Evolutionary conservation across 2,329 filamentous ascomycete genomes (phyloP).

Genomic region (Xylaria polymorpha): DNA sequence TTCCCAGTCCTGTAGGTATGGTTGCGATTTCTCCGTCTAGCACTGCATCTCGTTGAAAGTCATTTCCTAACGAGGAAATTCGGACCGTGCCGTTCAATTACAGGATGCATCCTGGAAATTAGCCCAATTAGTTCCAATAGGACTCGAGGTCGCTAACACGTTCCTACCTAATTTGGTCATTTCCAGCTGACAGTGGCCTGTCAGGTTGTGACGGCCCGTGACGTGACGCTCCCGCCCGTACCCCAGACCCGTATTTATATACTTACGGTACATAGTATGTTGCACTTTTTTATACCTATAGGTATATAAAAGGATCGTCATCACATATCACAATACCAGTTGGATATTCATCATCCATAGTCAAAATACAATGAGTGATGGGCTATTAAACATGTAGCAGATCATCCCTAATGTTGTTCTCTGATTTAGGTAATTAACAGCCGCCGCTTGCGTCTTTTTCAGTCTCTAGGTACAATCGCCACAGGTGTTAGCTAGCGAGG

Average conservation of each 20-base stretch:
- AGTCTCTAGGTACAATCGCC: background rate
- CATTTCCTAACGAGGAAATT: slow-evolving; percentile 1
- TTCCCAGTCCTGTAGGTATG: background rate
- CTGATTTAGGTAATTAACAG: background rate
- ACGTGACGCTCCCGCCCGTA: background rate
- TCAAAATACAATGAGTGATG: background rate
- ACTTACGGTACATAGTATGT: too few relatives aligned
- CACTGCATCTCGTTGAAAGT: background rate
- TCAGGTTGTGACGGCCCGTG: background rate
- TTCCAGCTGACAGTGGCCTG: background rate
- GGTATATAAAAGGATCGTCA: background rate
- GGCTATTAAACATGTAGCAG: background rate
- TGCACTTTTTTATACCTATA: too few relatives aligned
- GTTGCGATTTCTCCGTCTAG: background rate
- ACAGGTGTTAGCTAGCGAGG: background rate
- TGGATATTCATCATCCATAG: background rate
- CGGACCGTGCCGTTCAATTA: background rate
- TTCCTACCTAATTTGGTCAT: background rate
- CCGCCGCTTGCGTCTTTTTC: background rate
- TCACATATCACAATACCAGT: background rate
- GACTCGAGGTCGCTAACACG: background rate
- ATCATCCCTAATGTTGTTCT: background rate
- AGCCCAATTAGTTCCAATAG: background rate
- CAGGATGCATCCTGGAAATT: background rate
- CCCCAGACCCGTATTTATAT: too few relatives aligned